These are phyloP conservation scores for Thraustotheca clavata DNA, from an alignment of 352 stramenopile species.

Conservation along the genomic window DNA sequence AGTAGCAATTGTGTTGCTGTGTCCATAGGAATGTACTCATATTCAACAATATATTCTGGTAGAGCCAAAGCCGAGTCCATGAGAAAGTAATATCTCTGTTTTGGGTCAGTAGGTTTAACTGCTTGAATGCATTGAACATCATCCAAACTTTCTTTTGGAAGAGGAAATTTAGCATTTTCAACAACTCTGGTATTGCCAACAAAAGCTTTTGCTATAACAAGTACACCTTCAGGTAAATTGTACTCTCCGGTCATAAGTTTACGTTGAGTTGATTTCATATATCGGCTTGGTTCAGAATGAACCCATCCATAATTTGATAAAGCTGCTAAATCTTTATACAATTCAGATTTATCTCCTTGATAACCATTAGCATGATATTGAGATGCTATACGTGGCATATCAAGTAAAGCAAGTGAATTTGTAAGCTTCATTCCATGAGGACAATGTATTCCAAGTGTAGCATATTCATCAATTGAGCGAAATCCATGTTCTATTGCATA, in stretches of 20 bases:
- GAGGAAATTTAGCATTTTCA: conserved; percentile 22
- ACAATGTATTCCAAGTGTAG: conserved; percentile 36
- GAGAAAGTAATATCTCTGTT: conserved; percentile 66
- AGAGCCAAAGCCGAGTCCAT: conserved; percentile 73
- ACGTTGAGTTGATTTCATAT: conserved; percentile 2
- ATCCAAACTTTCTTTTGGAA: conserved; percentile 23
- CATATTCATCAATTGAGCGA: conserved; percentile 41
- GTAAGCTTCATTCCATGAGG: conserved; percentile 49
- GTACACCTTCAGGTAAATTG: conserved; percentile 25
- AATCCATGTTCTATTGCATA: conserved; percentile 62
- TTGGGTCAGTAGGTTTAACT: conserved; percentile 21
- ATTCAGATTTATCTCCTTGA: no score
- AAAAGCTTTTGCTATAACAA: conserved; percentile 82
- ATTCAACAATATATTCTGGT: conserved; percentile 83
- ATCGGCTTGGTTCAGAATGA: not conserved
- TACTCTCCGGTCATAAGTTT: not conserved
- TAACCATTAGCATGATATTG: not conserved
- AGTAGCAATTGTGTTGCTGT: not conserved
- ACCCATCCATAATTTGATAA: conserved; percentile 9
- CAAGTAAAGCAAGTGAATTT: conserved; percentile 60
- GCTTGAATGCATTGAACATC: conserved; percentile 56
- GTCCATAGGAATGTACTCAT: conserved; percentile 37
- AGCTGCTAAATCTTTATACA: not conserved
- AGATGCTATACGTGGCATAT: conserved; percentile 27
- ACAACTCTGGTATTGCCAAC: conserved; percentile 53